Base-by-base conservation (phyloP, 257 asterid species). In the Cruciata laevipes region DNA sequence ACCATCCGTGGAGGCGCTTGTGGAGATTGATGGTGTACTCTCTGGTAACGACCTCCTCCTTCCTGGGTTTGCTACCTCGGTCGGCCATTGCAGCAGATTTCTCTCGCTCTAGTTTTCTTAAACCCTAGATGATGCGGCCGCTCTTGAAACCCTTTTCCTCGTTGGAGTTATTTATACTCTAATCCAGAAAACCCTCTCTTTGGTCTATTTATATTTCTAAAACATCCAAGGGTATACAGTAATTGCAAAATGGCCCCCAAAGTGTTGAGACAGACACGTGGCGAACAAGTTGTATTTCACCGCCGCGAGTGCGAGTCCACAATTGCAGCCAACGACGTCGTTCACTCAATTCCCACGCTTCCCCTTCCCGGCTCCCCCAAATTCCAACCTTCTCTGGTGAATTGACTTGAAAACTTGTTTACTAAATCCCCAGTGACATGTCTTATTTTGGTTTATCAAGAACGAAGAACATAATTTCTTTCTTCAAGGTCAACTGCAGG, bases 1-100 rank as follows among this genome's bases (percentile, higher is more conserved):
- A 80, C 84, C 84, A 81, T 81, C 85, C 78, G 44, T 81, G 83
- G n/a, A 75, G 71, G 67, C 74, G 78, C 30, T 71, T 72, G 74
- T 83, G 80, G 68, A 77, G 81, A 55, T 81, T 81, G 71, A 81
- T 75, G 37, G 85, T 77, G 74, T 72, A 81, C 38, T 81, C 85
- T 38, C 85, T 81, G 55, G 83, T 69, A 17, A 81, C 83, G 33
- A 81, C 83, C 77, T 81, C 85, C 56, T 81, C 85, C 23, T 81
- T 81, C 49, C 85, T 70, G 32, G 73, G 75, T 20, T 78, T 78
- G 71, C 69, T 69, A 53, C 74, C 73, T 66, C 70, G 77, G 30
- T 72, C 82, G 72, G 57, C 71, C 85, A 81, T 80, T 77, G n/a
- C 42, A 17, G 75, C 70, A 7, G 35, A 12, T 27, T n/a, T 18